phyloP scores from a whole-genome alignment of 2,329 filamentous ascomycete species.

The Xylaria polymorpha region DNA sequence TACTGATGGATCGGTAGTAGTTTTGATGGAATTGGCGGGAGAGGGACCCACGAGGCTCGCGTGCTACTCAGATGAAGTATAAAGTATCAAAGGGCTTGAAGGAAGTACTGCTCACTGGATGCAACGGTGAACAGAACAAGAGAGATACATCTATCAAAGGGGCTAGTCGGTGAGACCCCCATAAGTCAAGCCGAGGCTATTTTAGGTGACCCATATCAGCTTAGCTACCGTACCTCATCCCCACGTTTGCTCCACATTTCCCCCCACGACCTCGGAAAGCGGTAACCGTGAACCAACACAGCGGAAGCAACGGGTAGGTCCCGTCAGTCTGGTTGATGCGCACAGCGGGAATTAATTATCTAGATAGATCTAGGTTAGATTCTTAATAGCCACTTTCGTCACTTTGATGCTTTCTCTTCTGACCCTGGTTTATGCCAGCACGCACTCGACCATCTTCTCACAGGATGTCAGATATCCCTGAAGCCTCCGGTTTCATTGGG shows the following conservation, averaged over 20 bases:
- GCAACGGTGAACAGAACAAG: slow-evolving; percentile 5
- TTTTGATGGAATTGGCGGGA: not conserved
- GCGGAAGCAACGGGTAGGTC: slow-evolving; percentile 13
- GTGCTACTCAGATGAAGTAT: not conserved
- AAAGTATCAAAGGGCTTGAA: not conserved
- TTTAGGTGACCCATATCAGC: not conserved
- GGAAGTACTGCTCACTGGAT: not conserved
- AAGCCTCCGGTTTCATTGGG: not conserved
- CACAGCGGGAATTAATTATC: not conserved
- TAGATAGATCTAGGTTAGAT: not conserved
- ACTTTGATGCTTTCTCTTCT: not conserved
- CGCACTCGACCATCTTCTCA: not conserved
- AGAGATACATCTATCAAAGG: not conserved
- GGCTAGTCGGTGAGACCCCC: not conserved
- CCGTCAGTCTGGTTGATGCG: slow-evolving; percentile 15
- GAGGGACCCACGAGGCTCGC: not conserved
- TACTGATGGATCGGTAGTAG: not conserved
- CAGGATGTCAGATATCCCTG: not conserved
- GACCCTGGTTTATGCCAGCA: not conserved
- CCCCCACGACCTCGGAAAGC: slow-evolving; percentile 9
- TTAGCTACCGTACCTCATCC: no score
- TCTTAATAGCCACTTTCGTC: no score
- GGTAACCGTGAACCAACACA: not conserved
- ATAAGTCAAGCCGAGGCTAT: slow-evolving; percentile 27
- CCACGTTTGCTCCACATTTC: slow-evolving; percentile 17